These are phyloP conservation scores for Claviceps quebecensis DNA, from an alignment of 2,329 filamentous ascomycete genomes.

Conservation along the genomic window DNA sequence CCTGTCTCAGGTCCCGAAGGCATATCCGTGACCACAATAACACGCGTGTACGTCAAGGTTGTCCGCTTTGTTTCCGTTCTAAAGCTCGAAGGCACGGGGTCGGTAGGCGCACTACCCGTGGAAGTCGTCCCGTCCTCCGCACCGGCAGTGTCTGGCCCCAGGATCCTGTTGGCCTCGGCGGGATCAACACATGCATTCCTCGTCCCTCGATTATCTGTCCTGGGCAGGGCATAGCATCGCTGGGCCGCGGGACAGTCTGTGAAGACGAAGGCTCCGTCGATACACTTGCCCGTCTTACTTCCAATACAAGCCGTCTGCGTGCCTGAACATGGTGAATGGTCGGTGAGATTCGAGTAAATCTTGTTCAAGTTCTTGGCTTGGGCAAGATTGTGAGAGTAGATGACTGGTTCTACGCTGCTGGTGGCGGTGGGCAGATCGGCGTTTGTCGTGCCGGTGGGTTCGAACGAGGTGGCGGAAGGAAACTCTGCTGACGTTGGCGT, in stretches of 20 bases:
- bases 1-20: background rate
- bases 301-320: conserved; percentile 39
- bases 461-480: conserved; percentile 5
- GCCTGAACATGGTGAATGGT: conserved; percentile 29
- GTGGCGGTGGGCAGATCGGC: conserved; percentile 29
- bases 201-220: conserved; percentile 33
- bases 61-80: conserved; percentile 1
- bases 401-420: conserved; percentile 25
- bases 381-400: conserved; percentile 31
- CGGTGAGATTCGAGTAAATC: conserved; percentile 29
- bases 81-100: conserved; percentile 1
- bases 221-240: conserved; percentile 40
- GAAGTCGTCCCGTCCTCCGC: conserved; percentile 2
- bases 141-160: conserved; percentile 19
- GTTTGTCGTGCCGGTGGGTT: conserved; percentile 23
- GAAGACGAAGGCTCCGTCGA: conserved; percentile 28
- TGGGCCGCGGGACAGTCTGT: conserved; percentile 20
- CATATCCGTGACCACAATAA: background rate
- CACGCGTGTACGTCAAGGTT: background rate
- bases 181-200: conserved; percentile 32
- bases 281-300: conserved; percentile 34
- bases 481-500: conserved; percentile 1
- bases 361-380: conserved; percentile 32
- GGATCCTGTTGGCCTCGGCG: conserved; percentile 24
- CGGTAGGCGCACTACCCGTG: background rate